Evolutionary conservation across 148 eudicot species (phyloP).

Genomic region (Mesembryanthemum crystallinum): DNA sequence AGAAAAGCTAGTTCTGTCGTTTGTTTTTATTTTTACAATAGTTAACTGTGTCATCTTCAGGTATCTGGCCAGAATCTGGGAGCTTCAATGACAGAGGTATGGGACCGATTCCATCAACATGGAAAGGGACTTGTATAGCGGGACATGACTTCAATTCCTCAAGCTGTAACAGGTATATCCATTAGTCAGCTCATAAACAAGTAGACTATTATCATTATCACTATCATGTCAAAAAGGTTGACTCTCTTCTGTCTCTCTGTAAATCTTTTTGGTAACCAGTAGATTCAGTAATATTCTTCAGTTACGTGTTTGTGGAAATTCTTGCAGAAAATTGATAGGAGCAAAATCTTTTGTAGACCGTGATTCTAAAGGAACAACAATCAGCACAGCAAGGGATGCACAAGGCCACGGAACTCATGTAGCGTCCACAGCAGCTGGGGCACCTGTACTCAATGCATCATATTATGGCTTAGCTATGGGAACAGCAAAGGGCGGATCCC

Average conservation of each 20-base stretch:
- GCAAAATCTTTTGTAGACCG: constrained; percentile 54
- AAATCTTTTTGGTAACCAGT: no score
- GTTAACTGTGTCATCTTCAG: constrained; percentile 20
- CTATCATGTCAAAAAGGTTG: neutral
- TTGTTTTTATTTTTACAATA: no score
- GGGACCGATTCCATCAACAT: constrained; percentile 56
- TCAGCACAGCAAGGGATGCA: constrained; percentile 31
- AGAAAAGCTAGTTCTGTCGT: no score
- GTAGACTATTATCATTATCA: neutral
- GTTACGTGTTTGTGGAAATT: neutral
- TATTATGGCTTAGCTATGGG: constrained; percentile 64
- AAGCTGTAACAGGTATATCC: constrained; percentile 57
- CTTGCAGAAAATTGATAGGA: constrained; percentile 60
- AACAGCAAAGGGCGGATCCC: constrained; percentile 66
- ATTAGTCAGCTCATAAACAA: neutral
- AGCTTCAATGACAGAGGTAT: constrained; percentile 61
- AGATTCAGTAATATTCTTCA: no score
- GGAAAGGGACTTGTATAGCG: constrained; percentile 73
- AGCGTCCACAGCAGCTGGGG: constrained; percentile 68
- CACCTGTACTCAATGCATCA: constrained; percentile 46
- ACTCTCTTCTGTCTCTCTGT: no score
- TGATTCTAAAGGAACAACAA: constrained; percentile 5
- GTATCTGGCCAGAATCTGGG: constrained; percentile 77
- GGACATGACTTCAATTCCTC: constrained; percentile 47
- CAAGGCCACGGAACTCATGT: constrained; percentile 73